A percentile compares a stretch with the other conserved stretches of the same genome.
These are phyloP conservation scores for Umbilicus rupestris DNA, from an alignment of 164 flowering plant species.

Conservation along the genomic window DNA sequence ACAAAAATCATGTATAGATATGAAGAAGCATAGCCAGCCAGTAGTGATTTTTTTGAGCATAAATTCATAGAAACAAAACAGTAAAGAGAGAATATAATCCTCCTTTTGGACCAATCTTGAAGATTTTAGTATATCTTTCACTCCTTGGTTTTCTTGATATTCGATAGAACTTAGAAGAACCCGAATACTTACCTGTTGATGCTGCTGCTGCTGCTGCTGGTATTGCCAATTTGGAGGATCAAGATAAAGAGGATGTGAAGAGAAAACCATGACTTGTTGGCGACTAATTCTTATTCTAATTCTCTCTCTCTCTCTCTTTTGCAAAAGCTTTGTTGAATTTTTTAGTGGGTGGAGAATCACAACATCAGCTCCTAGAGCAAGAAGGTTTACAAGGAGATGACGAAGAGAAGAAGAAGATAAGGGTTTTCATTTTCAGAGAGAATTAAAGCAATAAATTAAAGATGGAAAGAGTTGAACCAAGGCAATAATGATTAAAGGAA, in stretches of 20 bases:
- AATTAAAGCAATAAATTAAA: background rate
- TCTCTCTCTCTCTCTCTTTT: background rate
- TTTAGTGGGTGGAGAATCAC: background rate
- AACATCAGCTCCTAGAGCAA: background rate
- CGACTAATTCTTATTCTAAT: background rate
- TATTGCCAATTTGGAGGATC: conserved; percentile 1
- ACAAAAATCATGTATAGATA: background rate
- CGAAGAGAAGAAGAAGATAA: background rate
- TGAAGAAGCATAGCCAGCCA: background rate
- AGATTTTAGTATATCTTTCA: background rate
- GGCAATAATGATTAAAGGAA: background rate
- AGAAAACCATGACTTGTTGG: conserved; percentile 3
- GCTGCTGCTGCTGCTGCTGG: conserved; percentile 4
- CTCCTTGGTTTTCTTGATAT: background rate
- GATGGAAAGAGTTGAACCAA: background rate
- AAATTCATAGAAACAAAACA: too few species aligned
- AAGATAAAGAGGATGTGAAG: background rate
- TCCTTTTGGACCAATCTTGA: background rate
- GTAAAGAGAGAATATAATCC: background rate
- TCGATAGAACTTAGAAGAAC: background rate
- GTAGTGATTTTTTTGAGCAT: background rate
- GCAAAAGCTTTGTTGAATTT: background rate
- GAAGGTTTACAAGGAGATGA: background rate
- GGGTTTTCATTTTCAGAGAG: background rate
- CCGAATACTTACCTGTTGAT: background rate